Evolutionary conservation across 805 yeast species (phyloP).

Genomic region (Candida patagonica): DNA sequence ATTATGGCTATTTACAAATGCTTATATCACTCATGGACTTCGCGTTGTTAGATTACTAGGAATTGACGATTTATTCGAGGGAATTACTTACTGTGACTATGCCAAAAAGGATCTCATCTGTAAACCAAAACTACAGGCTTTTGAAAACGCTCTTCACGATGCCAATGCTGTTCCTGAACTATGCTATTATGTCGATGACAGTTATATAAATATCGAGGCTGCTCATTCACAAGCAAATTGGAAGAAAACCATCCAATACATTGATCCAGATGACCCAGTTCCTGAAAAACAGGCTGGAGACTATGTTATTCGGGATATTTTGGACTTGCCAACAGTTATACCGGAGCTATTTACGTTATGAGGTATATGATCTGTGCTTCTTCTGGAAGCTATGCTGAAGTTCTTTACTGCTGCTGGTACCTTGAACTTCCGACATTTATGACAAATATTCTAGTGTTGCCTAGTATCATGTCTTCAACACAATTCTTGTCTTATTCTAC

Average conservation of each 20-base stretch:
- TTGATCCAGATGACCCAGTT: constrained; percentile 57
- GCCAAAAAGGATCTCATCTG: constrained; percentile 53
- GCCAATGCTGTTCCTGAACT: constrained; percentile 45
- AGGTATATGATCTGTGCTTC: background rate
- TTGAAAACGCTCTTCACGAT: constrained; percentile 44
- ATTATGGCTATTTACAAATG: constrained; percentile 91
- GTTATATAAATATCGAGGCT: constrained; percentile 66
- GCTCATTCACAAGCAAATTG: constrained; percentile 62
- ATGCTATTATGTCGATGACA: constrained; percentile 82
- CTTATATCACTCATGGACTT: constrained; percentile 82
- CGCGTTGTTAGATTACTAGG: constrained; percentile 75
- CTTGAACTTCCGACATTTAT: no score
- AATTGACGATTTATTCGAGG: constrained; percentile 88
- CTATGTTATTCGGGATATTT: constrained; percentile 45
- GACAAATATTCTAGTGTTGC: no score
- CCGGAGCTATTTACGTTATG: constrained; percentile 39
- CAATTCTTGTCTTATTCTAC: no score
- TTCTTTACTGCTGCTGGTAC: no score
- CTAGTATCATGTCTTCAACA: no score
- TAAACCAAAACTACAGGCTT: constrained; percentile 77
- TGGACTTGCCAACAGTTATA: constrained; percentile 43
- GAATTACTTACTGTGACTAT: constrained; percentile 89
- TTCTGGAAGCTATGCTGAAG: no score
- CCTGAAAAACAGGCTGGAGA: constrained; percentile 33
- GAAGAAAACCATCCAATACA: constrained; percentile 59